These are phyloP conservation scores for Ophiostoma montium DNA, from an alignment of 2,329 filamentous ascomycete genomes.

Conservation along the genomic window DNA sequence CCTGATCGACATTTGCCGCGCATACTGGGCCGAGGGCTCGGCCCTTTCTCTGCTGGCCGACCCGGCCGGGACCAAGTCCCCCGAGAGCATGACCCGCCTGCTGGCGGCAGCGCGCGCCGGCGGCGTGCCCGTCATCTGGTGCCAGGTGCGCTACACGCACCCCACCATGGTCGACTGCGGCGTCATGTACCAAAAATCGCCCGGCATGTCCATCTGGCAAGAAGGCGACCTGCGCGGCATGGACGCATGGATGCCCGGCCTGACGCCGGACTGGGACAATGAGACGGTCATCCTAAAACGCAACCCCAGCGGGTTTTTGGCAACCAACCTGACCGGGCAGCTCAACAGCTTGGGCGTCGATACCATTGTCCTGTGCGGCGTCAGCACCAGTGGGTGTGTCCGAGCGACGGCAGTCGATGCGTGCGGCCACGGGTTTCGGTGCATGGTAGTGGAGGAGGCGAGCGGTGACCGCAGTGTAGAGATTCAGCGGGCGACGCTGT, in stretches of 20 bases:
- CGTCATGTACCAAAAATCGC: conserved; percentile 27
- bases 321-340: conserved; percentile 27
- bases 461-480: conserved; percentile 28
- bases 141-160: conserved; percentile 26
- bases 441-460: conserved; percentile 29
- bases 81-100: conserved; percentile 25
- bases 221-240: conserved; percentile 25
- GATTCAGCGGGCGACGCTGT: conserved; percentile 30
- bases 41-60: conserved; percentile 26
- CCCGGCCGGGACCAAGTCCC: conserved; percentile 21
- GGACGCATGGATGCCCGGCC: conserved; percentile 23
- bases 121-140: conserved; percentile 28
- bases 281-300: conserved; percentile 27
- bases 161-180: conserved; percentile 30
- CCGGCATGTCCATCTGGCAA: conserved; percentile 26
- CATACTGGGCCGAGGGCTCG: conserved; percentile 28
- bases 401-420: conserved; percentile 29
- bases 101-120: conserved; percentile 25
- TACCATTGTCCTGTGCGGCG: conserved; percentile 31
- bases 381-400: conserved; percentile 32
- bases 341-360: conserved; percentile 25
- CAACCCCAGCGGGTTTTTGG: conserved; percentile 31
- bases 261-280: conserved; percentile 22
- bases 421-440: conserved; percentile 28
- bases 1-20: conserved; percentile 32